Evolutionary conservation across 2,329 filamentous ascomycete genomes (phyloP).

Genomic region (Ceratocystis variospora): DNA sequence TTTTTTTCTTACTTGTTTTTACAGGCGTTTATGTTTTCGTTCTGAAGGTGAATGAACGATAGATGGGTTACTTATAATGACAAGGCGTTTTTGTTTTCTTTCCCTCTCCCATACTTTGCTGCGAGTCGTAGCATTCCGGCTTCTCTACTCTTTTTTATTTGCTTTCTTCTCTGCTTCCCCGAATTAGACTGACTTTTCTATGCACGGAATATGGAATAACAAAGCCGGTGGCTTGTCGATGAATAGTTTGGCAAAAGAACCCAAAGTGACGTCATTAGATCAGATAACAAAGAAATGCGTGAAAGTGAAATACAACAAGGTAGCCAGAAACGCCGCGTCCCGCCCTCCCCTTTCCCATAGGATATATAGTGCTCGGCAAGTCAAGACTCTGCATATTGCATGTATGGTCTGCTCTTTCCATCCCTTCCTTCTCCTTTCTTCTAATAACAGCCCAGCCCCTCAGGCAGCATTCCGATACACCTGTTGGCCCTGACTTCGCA

Average conservation of each 20-base stretch:
- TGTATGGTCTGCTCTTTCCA: not conserved
- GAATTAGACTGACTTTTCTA: no score
- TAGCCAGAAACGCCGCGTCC: not conserved
- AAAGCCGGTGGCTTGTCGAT: no score
- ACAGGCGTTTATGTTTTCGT: not conserved
- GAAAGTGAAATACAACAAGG: not conserved
- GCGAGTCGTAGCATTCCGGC: not conserved
- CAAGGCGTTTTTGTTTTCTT: constrained; percentile 6
- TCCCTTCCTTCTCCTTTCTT: not conserved
- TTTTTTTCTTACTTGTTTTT: not conserved
- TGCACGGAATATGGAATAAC: no score
- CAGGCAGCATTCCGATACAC: constrained; percentile 60
- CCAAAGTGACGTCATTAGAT: not conserved
- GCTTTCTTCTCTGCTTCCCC: not conserved
- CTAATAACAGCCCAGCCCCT: constrained; percentile 17
- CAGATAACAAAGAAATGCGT: no score
- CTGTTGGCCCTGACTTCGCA: constrained; percentile 61
- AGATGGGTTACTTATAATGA: not conserved
- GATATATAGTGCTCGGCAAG: not conserved
- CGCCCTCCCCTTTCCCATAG: not conserved
- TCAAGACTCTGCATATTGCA: not conserved
- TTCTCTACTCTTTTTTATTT: not conserved
- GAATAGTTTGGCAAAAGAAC: no score
- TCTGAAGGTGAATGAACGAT: no score
- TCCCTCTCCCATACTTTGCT: not conserved